Evolutionary conservation across 257 asterid genomes (phyloP).

Genomic region (Dorcoceras hygrometricum): DNA sequence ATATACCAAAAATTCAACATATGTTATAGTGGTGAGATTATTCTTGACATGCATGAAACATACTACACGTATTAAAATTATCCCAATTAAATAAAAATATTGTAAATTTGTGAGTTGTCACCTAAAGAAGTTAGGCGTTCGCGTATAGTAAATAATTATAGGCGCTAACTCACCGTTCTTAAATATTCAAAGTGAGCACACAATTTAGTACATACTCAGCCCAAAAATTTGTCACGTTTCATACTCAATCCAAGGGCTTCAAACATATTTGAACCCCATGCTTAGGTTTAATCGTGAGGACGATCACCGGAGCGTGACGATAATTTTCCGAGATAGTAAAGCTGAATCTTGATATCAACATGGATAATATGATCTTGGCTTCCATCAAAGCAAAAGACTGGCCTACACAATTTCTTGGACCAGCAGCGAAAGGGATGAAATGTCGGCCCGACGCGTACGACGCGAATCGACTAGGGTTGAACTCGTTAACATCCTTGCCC

Average conservation of each 20-base stretch:
- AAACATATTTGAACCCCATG: constrained; percentile 77
- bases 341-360: constrained; percentile 66
- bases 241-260: constrained; percentile 32
- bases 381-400: constrained; percentile 91
- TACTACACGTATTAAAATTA: too few relatives aligned
- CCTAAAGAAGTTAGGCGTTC: too few relatives aligned
- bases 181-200: too few relatives aligned
- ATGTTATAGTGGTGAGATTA: too few relatives aligned
- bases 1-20: too few relatives aligned
- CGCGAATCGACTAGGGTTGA: constrained; percentile 66
- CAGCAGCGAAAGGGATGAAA: constrained; percentile 86
- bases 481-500: constrained; percentile 86
- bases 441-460: constrained; percentile 51
- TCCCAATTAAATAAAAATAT: too few relatives aligned
- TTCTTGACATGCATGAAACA: too few relatives aligned
- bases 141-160: too few relatives aligned
- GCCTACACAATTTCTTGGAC: constrained; percentile 87
- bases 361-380: constrained; percentile 82
- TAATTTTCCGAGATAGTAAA: constrained; percentile 67
- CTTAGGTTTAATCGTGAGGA: constrained; percentile 82
- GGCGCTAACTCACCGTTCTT: too few relatives aligned
- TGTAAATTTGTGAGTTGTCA: too few relatives aligned
- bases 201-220: neutral
- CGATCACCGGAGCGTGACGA: constrained; percentile 79
- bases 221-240: constrained; percentile 14